Evolutionary conservation across 106 monocot genomes (phyloP), one percentile per base, ranked within the genome.

Genomic region (Platanthera guangdongensis): DNA sequence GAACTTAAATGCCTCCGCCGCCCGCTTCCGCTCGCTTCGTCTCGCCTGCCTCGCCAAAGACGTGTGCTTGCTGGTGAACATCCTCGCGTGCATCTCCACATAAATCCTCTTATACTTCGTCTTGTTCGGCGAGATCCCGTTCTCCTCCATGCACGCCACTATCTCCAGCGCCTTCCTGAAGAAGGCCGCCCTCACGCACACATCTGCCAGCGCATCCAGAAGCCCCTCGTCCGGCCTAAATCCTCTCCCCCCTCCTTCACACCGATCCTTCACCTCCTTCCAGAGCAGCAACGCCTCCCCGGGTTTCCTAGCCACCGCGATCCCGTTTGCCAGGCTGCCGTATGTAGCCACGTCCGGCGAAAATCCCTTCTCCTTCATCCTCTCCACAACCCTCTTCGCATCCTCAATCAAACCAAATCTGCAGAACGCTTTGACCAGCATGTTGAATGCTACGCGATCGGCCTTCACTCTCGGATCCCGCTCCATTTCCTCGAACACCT

Each of bases 1-100:
- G 76, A 96, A 96, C 82, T 96, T 96, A 73, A 96, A 96, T 1
- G 95, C 95, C 87, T 96, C 95, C 0, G 95, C 95, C 50, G 95
- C 95, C 74, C 89, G 82, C 79, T 88, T 93, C 83, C 90, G 74
- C 75, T 93, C 95, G 25, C 46, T 87, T 88, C 95, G 78, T 79
- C 93, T 74, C 47, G 90, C 88, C 82, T 93, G 88, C 84, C 95
- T 85, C 11, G 95, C 93, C 81, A 81, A 83, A n/a, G 95, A 96
- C 0, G 95, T 90, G 59, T 96, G 95, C 88, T 90, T 92, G 75
- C 95, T 96, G 1, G 93, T 96, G 70, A 96, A 96, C 95, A 96
- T 93, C 85, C 84, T 87, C 8, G 93, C 90, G 75, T 96, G 95
- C 95, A 96, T 89, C 85, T 93, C 87, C 64, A 89, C 88, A 65